These are phyloP conservation scores for Globisporangium barbulae DNA, from an alignment of 352 stramenopile genomes.

Conservation along the genomic window DNA sequence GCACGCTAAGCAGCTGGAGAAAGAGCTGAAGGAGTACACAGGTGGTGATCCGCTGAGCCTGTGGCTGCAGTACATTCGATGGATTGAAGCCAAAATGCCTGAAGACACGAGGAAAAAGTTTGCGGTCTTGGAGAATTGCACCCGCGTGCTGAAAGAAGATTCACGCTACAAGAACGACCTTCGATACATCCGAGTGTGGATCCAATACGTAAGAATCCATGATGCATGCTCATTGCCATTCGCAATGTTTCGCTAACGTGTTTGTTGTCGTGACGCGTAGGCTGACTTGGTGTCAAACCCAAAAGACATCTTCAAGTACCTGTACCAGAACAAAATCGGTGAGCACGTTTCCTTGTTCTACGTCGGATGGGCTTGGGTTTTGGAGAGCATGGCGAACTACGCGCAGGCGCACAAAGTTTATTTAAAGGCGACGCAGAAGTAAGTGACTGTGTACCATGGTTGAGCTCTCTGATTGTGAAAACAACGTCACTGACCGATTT, in stretches of 20 bases:
- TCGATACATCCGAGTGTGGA: conserved; percentile 81
- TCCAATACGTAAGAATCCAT: conserved; percentile 76
- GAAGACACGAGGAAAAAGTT: conserved; percentile 85
- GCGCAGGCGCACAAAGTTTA: conserved; percentile 85
- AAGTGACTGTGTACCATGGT: conserved; percentile 20
- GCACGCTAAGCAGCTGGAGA: conserved; percentile 49
- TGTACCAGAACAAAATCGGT: conserved; percentile 87
- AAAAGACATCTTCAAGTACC: conserved; percentile 88
- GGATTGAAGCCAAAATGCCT: conserved; percentile 78
- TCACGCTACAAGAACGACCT: conserved; percentile 72
- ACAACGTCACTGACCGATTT: background rate
- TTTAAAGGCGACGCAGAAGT: conserved; percentile 84
- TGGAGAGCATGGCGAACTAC: conserved; percentile 80
- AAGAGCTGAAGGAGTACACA: conserved; percentile 38
- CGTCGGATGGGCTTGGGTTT: conserved; percentile 80
- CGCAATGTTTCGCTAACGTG: background rate
- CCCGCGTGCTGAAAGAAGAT: conserved; percentile 60
- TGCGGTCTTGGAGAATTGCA: conserved; percentile 66
- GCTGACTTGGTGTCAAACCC: conserved; percentile 82
- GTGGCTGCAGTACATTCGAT: conserved; percentile 77
- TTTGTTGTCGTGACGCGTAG: conserved; percentile 27
- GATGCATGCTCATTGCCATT: background rate
- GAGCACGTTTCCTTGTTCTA: conserved; percentile 81
- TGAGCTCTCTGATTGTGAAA: background rate
- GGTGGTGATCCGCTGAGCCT: conserved; percentile 64